Percentiles rank a stretch among this genome's conserved stretches.
Conservation (phyloP, 345 rosid species). For the Bruguiera sexangula region DNA sequence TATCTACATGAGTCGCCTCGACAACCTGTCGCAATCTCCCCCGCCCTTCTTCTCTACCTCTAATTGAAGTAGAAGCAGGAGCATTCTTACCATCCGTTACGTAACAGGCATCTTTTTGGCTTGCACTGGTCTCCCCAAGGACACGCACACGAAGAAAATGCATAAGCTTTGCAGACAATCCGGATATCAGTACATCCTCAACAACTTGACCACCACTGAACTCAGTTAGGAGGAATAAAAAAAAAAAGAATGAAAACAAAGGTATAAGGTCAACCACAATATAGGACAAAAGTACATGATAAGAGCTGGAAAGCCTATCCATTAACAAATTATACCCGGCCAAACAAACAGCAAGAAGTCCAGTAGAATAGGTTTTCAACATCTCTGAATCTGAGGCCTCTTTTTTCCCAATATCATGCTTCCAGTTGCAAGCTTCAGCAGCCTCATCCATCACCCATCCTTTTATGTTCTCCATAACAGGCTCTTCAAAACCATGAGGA, state of each 20-base stretch:
- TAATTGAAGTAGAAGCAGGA: slow-evolving; percentile 32
- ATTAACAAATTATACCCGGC: slow-evolving; percentile 42
- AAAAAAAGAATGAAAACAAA: background rate
- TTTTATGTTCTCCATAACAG: slow-evolving; percentile 69
- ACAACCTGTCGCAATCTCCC: slow-evolving; percentile 62
- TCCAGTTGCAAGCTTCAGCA: slow-evolving; percentile 45
- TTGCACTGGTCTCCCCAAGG: slow-evolving; percentile 63
- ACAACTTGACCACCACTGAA: slow-evolving; percentile 81
- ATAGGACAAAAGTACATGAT: slow-evolving; percentile 16
- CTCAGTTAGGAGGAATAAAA: slow-evolving; percentile 7
- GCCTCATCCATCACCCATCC: slow-evolving; percentile 86
- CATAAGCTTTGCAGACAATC: slow-evolving; percentile 90
- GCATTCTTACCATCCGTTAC: slow-evolving; percentile 49
- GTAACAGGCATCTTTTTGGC: slow-evolving; percentile 63
- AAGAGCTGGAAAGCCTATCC: background rate
- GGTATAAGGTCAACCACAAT: slow-evolving; percentile 8
- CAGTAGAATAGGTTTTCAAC: slow-evolving; percentile 82
- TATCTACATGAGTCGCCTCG: slow-evolving; percentile 49
- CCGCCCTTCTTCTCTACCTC: slow-evolving; percentile 79
- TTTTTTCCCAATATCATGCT: slow-evolving; percentile 43
- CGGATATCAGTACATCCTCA: slow-evolving; percentile 92
- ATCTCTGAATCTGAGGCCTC: slow-evolving; percentile 79
- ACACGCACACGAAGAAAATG: slow-evolving; percentile 86
- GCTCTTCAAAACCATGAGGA: slow-evolving; percentile 88
- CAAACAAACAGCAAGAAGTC: slow-evolving; percentile 90